phyloP scores from a whole-genome alignment of 495 filamentous ascomycete genomes.

The Xanthoparmelia taractica region DNA sequence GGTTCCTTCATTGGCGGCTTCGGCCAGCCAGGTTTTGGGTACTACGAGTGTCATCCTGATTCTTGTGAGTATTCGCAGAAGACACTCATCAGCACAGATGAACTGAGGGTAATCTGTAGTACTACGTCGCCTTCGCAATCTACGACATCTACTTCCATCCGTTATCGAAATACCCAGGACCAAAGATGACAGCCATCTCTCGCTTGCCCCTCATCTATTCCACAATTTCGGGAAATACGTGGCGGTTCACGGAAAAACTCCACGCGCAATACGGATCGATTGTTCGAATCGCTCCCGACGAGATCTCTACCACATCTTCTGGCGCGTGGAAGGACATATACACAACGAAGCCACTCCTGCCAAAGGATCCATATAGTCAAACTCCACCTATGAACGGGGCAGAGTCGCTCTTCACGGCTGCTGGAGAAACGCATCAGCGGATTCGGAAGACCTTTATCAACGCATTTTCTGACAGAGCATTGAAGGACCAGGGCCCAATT shows the following conservation, averaged over 20 bases:
- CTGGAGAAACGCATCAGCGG: slow-evolving; percentile 14
- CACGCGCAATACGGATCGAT: slow-evolving; percentile 41
- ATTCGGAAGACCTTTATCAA: slow-evolving; percentile 18
- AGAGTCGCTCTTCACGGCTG: slow-evolving; percentile 19
- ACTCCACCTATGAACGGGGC: slow-evolving; percentile 21
- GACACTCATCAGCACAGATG: background rate
- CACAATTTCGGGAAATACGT: slow-evolving; percentile 16
- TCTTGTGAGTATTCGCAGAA: background rate
- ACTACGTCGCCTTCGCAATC: slow-evolving; percentile 12
- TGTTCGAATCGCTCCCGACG: slow-evolving; percentile 45
- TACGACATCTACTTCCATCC: slow-evolving; percentile 33
- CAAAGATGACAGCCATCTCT: slow-evolving; percentile 12
- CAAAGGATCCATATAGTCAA: slow-evolving; percentile 19
- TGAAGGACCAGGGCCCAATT: slow-evolving; percentile 21
- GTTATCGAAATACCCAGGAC: slow-evolving; percentile 28
- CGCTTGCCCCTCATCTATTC: slow-evolving; percentile 17
- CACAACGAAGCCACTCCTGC: slow-evolving; percentile 2
- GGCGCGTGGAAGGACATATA: slow-evolving; percentile 23
- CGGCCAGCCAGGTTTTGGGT: background rate
- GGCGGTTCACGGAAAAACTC: slow-evolving; percentile 6
- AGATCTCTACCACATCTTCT: slow-evolving; percentile 26
- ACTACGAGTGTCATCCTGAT: slow-evolving; percentile 1
- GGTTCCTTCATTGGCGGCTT: background rate
- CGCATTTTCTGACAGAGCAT: slow-evolving; percentile 27
- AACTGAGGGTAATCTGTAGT: slow-evolving; percentile 1